These are phyloP conservation scores for Pseudomicrostroma phylloplanum DNA, from an alignment of 1,284 basidiomycete genomes.

Conservation along the genomic window DNA sequence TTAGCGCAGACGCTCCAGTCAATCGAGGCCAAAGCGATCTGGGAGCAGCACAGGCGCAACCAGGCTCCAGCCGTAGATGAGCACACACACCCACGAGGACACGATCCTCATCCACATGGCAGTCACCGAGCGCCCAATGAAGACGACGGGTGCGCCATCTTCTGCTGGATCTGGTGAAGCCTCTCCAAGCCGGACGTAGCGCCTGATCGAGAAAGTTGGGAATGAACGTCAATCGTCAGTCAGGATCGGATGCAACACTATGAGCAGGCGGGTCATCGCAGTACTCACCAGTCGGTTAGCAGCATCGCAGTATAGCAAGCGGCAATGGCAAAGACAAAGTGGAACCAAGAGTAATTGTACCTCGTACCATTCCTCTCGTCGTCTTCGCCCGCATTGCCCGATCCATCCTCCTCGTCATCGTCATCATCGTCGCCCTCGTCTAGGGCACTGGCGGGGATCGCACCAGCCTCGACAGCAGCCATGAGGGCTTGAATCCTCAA, in stretches of 20 bases:
- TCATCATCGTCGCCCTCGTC: slow-evolving; percentile 63
- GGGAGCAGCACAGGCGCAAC: slow-evolving; percentile 74
- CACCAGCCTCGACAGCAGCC: slow-evolving; percentile 90
- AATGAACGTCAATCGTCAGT: too few relatives aligned
- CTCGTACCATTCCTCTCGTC: slow-evolving; percentile 94
- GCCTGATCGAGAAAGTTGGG: slow-evolving; percentile 23
- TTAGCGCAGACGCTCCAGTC: too few relatives aligned
- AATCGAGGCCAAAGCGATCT: slow-evolving; percentile 39
- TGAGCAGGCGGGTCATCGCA: neutral
- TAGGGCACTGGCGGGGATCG: slow-evolving; percentile 86
- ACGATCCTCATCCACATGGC: slow-evolving; percentile 99
- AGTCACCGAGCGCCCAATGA: slow-evolving; percentile 87
- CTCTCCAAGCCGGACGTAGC: slow-evolving; percentile 35
- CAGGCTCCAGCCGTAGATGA: slow-evolving; percentile 43
- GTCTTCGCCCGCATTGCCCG: slow-evolving; percentile 62
- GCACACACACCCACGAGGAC: slow-evolving; percentile 64
- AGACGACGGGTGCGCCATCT: slow-evolving; percentile 66
- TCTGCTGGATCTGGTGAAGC: slow-evolving; percentile 50
- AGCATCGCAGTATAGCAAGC: slow-evolving; percentile 98
- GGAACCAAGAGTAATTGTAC: slow-evolving; percentile 99
- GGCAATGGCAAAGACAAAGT: slow-evolving; percentile 90
- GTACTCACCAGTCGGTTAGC: slow-evolving; percentile 87
- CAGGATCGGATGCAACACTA: neutral
- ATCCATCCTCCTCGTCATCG: slow-evolving; percentile 65
- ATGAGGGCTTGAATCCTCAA: slow-evolving; percentile 89